Evolutionary conservation across 1,284 basidiomycete genomes (phyloP).

Genomic region (Rhodotorula sp.): DNA sequence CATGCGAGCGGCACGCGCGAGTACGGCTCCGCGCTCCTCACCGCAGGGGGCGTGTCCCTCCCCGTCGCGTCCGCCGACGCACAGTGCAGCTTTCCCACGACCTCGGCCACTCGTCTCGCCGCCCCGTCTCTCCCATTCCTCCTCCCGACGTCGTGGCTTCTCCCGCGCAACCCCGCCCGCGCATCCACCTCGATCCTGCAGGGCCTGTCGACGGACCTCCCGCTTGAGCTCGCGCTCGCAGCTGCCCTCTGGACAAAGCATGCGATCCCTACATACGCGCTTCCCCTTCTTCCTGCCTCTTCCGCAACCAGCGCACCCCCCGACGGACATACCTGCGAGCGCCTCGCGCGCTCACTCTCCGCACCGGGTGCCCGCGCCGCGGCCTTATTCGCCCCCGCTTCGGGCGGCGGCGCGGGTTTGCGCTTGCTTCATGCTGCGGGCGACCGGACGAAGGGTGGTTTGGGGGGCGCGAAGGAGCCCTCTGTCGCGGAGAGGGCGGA

Average conservation of each 20-base stretch:
- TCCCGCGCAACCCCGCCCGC: constrained; percentile 2
- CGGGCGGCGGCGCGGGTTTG: constrained; percentile 19
- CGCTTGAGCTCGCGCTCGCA: constrained; percentile 22
- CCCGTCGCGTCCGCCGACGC: background rate
- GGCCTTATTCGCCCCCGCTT: background rate
- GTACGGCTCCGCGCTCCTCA: constrained; percentile 24
- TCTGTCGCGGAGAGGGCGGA: background rate
- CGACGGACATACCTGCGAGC: constrained; percentile 21
- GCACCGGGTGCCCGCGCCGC: background rate
- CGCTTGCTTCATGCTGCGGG: constrained; percentile 4
- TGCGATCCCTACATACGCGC: constrained; percentile 24
- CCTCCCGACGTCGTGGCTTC: constrained; percentile 30
- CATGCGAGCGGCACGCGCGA: constrained; percentile 35
- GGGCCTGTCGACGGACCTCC: constrained; percentile 21
- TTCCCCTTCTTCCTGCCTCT: constrained; percentile 8
- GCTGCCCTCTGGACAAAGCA: constrained; percentile 33
- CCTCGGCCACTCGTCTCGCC: constrained; percentile 5
- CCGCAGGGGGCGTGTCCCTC: constrained; percentile 22
- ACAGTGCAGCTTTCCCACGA: constrained; percentile 9
- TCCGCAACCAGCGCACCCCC: background rate
- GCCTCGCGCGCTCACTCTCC: constrained; percentile 3
- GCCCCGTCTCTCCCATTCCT: constrained; percentile 35
- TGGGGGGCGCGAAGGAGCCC: too few species aligned
- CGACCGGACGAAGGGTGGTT: constrained; percentile 20
- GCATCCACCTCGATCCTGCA: constrained; percentile 20